Evolutionary conservation across 805 yeast genomes (phyloP).

Genomic region (Kluyveromyces dobzhanskii): DNA sequence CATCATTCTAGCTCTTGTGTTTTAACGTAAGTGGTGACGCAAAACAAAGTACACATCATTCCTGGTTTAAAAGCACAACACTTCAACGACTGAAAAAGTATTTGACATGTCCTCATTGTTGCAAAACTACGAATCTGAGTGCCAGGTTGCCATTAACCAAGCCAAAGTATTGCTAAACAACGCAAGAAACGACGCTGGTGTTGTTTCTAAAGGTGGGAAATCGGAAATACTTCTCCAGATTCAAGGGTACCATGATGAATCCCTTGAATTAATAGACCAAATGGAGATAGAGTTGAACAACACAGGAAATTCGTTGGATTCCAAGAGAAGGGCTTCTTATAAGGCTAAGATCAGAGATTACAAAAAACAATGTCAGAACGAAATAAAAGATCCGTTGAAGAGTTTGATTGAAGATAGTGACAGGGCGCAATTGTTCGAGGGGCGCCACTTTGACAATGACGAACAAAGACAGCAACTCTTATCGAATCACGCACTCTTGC

Average conservation of each 20-base stretch:
- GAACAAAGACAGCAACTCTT: conserved; percentile 76
- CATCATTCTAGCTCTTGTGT: too few species aligned
- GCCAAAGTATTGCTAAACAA: conserved; percentile 13
- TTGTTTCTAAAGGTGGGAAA: conserved; percentile 11
- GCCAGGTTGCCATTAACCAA: conserved; percentile 24
- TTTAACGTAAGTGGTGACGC: too few species aligned
- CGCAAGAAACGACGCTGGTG: conserved; percentile 14
- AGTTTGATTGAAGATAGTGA: conserved; percentile 61
- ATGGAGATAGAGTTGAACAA: conserved; percentile 87
- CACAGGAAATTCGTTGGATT: conserved; percentile 26
- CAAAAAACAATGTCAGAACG: conserved; percentile 48
- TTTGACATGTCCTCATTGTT: conserved; percentile 26
- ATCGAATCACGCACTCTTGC: conserved; percentile 69
- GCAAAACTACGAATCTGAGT: conserved; percentile 33
- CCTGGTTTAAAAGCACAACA: too few species aligned
- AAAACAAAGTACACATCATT: too few species aligned
- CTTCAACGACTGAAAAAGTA: too few species aligned
- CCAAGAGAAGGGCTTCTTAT: conserved; percentile 45
- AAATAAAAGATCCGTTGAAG: conserved; percentile 47
- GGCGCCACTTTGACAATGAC: conserved; percentile 33
- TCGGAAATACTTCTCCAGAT: conserved; percentile 19
- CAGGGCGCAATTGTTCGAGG: conserved; percentile 65
- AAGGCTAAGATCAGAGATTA: conserved; percentile 73
- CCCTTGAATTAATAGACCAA: conserved; percentile 66
- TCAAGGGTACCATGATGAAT: conserved; percentile 27